phyloP scores from a whole-genome alignment of 1,284 basidiomycete genomes.

The Takashimella koratensis region DNA sequence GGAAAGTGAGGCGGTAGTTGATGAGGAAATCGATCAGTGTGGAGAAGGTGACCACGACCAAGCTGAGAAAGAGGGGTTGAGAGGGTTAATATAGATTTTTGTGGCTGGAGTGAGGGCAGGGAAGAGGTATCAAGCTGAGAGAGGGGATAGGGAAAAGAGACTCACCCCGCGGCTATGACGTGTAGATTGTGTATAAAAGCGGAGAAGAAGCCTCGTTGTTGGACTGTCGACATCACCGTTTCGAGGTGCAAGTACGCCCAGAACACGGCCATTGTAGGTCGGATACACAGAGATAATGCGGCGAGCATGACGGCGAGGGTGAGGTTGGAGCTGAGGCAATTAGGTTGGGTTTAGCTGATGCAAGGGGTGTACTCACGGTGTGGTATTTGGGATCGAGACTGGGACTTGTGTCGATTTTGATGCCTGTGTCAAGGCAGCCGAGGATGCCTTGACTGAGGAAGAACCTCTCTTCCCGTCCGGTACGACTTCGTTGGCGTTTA shows the following conservation, averaged over 20 bases:
- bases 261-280: slow-evolving; percentile 81
- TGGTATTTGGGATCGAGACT: too few species aligned
- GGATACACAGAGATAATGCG: slow-evolving; percentile 70
- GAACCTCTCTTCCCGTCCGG: too few species aligned
- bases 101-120: background rate
- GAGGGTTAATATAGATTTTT: too few species aligned
- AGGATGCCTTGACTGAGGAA: too few species aligned
- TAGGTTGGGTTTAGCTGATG: too few species aligned
- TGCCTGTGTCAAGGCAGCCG: too few species aligned
- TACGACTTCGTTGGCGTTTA: too few species aligned
- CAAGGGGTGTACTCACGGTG: too few species aligned
- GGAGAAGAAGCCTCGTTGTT: background rate
- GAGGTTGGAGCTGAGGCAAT: slow-evolving; percentile 33
- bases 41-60: slow-evolving; percentile 26
- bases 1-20: slow-evolving; percentile 38
- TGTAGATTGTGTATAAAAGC: background rate
- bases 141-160: background rate
- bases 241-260: slow-evolving; percentile 67
- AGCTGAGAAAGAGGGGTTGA: slow-evolving; percentile 15
- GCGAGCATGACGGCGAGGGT: slow-evolving; percentile 57
- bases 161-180: background rate
- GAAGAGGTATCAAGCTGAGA: background rate
- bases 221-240: background rate
- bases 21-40: slow-evolving; percentile 40
- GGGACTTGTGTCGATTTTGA: too few species aligned